Base-by-base conservation (phyloP, 768 basidiomycete genomes). In the Suillus subaureus region DNA sequence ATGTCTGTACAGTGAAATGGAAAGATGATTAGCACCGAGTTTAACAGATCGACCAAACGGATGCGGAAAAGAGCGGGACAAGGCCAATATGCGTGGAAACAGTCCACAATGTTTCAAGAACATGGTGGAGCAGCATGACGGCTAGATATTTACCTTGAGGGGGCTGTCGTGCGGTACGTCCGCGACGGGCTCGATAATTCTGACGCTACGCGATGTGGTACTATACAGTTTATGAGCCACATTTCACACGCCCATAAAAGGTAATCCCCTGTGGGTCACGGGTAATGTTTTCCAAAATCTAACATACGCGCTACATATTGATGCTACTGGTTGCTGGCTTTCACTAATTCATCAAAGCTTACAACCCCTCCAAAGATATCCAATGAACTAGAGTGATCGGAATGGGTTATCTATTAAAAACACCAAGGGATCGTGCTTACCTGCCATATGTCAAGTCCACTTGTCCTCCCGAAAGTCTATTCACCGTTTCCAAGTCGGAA, bases 401-500 rank as follows among this genome's bases (percentile, higher is more conserved):
- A 72, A 61, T 31, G 31, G 23, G 56, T n/a, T 28, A 16, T 35
- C 23, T 5, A 43, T 26, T 62, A 0, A 0, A 28, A 52, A 33
- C n/a, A 39, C 35, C 45, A 23, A 58, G 18, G 35, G 37, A 63
- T 42, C 28, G 35, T 64, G 66, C 57, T 76, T 78, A 83, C 71
- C 79, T 75, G 43, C 79, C 72, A 61, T 77, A 72, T 57, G 82
- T 76, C 70, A 79, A 67, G 62, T 77, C 76, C 18, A 99, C 94
- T 58, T 85, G 89, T 21, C 97, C 97, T 21, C 76, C 75, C 5
- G 95, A 97, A 5, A 99, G 83, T 6, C 77, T 76, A 70, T 97
- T 83, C 6, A 99, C 96, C 4, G 92, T 83, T 45, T 85, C 84
- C 35, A 99, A 82, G 76, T 99, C 97, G 11, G 83, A 81, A 61